Conservation (phyloP, 2,329 filamentous ascomycete genomes). For the Gnomoniopsis smithogilvyi region DNA sequence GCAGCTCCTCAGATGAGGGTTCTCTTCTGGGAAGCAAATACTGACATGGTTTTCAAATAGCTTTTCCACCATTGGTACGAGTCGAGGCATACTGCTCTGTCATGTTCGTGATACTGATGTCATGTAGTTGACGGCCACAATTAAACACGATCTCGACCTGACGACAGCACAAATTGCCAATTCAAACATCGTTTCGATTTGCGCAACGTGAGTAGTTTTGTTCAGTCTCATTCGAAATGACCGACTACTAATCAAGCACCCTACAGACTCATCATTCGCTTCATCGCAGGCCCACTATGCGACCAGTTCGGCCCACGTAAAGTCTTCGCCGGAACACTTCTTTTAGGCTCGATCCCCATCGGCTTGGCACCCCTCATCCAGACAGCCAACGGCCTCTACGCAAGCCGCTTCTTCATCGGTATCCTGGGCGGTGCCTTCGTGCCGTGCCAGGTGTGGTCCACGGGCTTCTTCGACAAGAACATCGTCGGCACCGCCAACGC, state of each 20-base stretch:
- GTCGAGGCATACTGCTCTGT: background rate
- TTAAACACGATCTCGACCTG: conserved; percentile 74
- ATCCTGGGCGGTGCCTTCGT: conserved; percentile 77
- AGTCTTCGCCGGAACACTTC: conserved; percentile 75
- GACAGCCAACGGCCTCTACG: conserved; percentile 64
- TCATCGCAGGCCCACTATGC: conserved; percentile 78
- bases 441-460: conserved; percentile 89
- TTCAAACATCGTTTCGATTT: conserved; percentile 83
- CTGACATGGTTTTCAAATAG: conserved; percentile 25
- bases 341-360: conserved; percentile 76
- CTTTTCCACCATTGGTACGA: conserved; percentile 78
- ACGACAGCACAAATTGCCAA: conserved; percentile 72
- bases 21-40: background rate
- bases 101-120: background rate
- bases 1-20: too few species aligned
- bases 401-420: conserved; percentile 75
- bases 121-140: conserved; percentile 64
- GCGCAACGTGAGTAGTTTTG: conserved; percentile 53
- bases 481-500: conserved; percentile 87
- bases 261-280: conserved; percentile 65
- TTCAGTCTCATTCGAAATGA: background rate
- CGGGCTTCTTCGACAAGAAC: conserved; percentile 90
- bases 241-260: background rate
- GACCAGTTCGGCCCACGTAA: conserved; percentile 78
- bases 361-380: conserved; percentile 77